phyloP scores from a whole-genome alignment of 345 rosid species.

The Citrus trifoliata region DNA sequence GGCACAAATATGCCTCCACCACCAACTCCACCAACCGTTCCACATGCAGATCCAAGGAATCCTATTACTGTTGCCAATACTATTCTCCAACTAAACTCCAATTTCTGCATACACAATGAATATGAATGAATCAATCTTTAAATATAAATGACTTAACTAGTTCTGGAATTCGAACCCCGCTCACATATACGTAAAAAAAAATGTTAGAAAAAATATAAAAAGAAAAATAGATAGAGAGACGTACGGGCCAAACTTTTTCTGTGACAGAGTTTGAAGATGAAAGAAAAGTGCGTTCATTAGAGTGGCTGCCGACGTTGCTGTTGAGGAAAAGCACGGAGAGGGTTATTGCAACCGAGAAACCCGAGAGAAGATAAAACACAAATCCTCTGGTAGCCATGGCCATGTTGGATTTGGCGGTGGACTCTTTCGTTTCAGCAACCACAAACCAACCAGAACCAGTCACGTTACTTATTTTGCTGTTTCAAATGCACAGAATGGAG shows the following conservation, averaged over 20 bases:
- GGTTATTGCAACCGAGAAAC: slow-evolving; percentile 53
- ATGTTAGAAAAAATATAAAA: neutral
- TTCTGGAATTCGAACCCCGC: neutral
- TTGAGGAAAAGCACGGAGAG: slow-evolving; percentile 43
- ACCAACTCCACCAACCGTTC: slow-evolving; percentile 96
- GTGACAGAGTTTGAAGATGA: slow-evolving; percentile 1
- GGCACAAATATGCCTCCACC: slow-evolving; percentile 99
- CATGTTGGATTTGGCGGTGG: neutral
- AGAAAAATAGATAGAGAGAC: neutral
- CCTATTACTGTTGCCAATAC: slow-evolving; percentile 72
- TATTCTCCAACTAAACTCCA: slow-evolving; percentile 69
- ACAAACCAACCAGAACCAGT: neutral
- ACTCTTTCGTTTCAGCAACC: neutral
- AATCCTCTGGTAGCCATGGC: slow-evolving; percentile 56
- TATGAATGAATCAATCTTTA: neutral
- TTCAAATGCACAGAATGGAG: neutral
- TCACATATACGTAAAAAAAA: neutral
- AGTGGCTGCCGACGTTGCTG: neutral
- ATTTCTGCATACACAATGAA: slow-evolving; percentile 28
- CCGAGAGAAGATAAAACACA: slow-evolving; percentile 51
- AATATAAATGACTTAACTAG: neutral
- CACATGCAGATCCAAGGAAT: slow-evolving; percentile 89
- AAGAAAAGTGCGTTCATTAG: neutral
- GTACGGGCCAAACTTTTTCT: slow-evolving; percentile 79
- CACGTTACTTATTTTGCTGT: neutral